phyloP scores from a whole-genome alignment of 331 rosid genomes.

The Rosa hybrid region DNA sequence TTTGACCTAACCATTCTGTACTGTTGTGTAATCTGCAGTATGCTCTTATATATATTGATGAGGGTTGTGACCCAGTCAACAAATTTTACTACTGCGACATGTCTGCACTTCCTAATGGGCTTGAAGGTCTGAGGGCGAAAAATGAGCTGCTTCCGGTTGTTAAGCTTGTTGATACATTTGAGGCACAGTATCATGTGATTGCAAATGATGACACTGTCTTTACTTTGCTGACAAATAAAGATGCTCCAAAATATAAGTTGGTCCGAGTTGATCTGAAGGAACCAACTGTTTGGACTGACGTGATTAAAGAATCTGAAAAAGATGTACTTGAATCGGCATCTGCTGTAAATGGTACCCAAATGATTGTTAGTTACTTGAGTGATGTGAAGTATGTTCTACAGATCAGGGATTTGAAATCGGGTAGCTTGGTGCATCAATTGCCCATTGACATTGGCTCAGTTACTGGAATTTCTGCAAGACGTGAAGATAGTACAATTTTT shows the following conservation, averaged over 20 bases:
- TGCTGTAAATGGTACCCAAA: slow-evolving; percentile 80
- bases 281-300: slow-evolving; percentile 74
- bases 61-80: slow-evolving; percentile 94
- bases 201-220: slow-evolving; percentile 85
- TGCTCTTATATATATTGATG: slow-evolving; percentile 50
- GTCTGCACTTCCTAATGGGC: slow-evolving; percentile 57
- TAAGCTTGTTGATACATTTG: slow-evolving; percentile 73
- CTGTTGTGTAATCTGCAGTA: slow-evolving; percentile 56
- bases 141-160: slow-evolving; percentile 65
- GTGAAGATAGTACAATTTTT: slow-evolving; percentile 67
- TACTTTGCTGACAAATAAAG: slow-evolving; percentile 84
- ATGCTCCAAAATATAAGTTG: slow-evolving; percentile 94
- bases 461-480: slow-evolving; percentile 62
- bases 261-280: slow-evolving; percentile 77
- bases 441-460: slow-evolving; percentile 95
- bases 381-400: slow-evolving; percentile 83
- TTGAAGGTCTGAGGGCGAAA: slow-evolving; percentile 60
- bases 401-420: slow-evolving; percentile 79
- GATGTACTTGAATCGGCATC: slow-evolving; percentile 83
- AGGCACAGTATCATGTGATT: slow-evolving; percentile 64
- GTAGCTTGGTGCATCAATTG: slow-evolving; percentile 71
- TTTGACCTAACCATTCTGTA: slow-evolving; percentile 19
- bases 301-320: slow-evolving; percentile 70
- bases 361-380: slow-evolving; percentile 86
- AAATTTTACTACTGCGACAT: slow-evolving; percentile 84